Evolutionary conservation across 768 basidiomycete species (phyloP), one percentile per base, ranked within the genome.

Genomic region (Chlorophyllum brunneum): DNA sequence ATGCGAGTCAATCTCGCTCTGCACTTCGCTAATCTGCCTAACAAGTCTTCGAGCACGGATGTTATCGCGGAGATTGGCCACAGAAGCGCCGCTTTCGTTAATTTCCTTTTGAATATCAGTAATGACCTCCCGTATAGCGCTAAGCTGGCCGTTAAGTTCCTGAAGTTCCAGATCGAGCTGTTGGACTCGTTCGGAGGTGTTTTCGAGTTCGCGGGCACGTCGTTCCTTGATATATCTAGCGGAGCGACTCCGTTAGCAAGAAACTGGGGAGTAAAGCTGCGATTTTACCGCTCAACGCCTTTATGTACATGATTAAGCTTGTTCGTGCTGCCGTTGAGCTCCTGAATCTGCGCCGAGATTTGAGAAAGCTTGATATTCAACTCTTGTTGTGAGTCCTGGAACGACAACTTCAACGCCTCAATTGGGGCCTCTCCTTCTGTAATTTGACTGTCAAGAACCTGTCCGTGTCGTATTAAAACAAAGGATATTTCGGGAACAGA

Each of bases 61-160:
- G 65, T 98, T 99, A 64, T 93, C 89, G 55, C 87, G 81, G 48
- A 92, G 67, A 65, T 85, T 88, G 22, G 85, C 79, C 41, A 85
- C 64, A 9, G 77, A 77, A 31, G 86, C 81, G 44, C 82, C 85
- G 56, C 86, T 79, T 58, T 87, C 84, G 63, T 83, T 84, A 63
- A 93, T 83, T 62, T 93, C 88, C 62, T 82, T 85, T 61, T 90
- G 85, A 13, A 94, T 78, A 18, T 67, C 72, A 11, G 75, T 72
- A 24, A 92, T 78, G 26, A 59, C 63, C 45, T 66, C 66, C 46
- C 78, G 70, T 34, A 63, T 63, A 20, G 55, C 59, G 56, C 76
- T 74, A 18, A 80, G 70, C 45, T 66, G 61, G 42, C 57, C 59
- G 27, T 63, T 64, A 7, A 74, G 59, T 18, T 74, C 70, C 24